These are phyloP conservation scores for Saussurea involucrata DNA, from an alignment of 129 eudicot genomes.

Conservation along the genomic window DNA sequence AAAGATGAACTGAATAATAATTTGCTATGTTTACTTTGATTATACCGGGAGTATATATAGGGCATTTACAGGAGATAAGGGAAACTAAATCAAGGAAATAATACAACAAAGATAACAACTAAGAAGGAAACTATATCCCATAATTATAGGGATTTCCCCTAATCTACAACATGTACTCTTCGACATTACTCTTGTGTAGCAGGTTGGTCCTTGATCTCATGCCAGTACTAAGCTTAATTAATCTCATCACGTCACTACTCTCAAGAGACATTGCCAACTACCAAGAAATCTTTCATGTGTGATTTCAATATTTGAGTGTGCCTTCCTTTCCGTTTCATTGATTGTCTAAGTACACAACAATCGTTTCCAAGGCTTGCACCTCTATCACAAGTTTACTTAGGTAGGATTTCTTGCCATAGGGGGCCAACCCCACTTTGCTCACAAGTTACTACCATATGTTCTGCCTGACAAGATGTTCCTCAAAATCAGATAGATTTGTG, in stretches of 20 bases:
- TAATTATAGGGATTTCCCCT: too few species aligned
- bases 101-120: too few species aligned
- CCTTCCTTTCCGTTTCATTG: not conserved
- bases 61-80: too few species aligned
- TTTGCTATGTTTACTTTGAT: too few species aligned
- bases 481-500: not conserved
- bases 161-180: too few species aligned
- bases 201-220: not conserved
- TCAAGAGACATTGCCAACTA: not conserved
- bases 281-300: not conserved
- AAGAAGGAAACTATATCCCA: too few species aligned
- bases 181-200: not conserved
- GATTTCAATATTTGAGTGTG: not conserved
- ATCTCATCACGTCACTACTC: not conserved
- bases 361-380: not conserved
- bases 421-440: not conserved
- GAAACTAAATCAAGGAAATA: too few species aligned
- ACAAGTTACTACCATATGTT: not conserved
- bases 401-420: not conserved
- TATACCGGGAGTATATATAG: too few species aligned
- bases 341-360: not conserved
- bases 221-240: not conserved
- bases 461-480: not conserved
- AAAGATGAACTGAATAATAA: too few species aligned
- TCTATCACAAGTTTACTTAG: not conserved